Conservation (phyloP, 2,329 filamentous ascomycete species). For the Hypoxylon sp. region DNA sequence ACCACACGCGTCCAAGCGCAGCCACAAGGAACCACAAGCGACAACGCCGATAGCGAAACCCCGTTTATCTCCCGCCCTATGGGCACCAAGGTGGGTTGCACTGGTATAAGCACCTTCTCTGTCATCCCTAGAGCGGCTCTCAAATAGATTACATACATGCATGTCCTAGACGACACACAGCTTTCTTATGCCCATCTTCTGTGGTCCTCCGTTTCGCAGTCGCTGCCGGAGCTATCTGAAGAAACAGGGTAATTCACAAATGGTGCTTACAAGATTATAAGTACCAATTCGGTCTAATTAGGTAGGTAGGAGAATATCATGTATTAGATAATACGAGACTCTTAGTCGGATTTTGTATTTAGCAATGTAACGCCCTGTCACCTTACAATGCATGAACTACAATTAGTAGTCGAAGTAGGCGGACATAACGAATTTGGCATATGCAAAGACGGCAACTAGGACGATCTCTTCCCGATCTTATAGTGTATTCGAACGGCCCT, state of each 20-base stretch:
- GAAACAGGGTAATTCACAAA: slow-evolving; percentile 20
- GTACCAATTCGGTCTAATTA: not conserved
- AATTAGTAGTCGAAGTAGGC: not conserved
- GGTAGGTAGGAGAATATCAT: not conserved
- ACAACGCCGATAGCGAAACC: slow-evolving; percentile 36
- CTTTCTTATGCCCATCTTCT: slow-evolving; percentile 1
- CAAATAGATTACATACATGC: not conserved
- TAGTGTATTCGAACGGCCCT: slow-evolving; percentile 15
- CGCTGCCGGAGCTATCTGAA: slow-evolving; percentile 19
- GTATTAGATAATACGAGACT: slow-evolving; percentile 25
- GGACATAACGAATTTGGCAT: slow-evolving; percentile 3
- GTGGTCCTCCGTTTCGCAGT: not conserved
- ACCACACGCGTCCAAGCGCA: slow-evolving; percentile 27
- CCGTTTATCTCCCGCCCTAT: slow-evolving; percentile 38
- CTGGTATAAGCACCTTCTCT: slow-evolving; percentile 38
- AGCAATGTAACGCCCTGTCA: slow-evolving; percentile 17
- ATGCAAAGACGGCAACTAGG: slow-evolving; percentile 1
- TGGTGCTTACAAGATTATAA: slow-evolving; percentile 1
- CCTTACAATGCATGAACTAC: not conserved
- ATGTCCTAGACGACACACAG: not conserved
- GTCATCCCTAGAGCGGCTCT: slow-evolving; percentile 21
- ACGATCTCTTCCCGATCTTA: slow-evolving; percentile 1
- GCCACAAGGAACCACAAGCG: slow-evolving; percentile 21
- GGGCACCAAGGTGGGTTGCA: slow-evolving; percentile 38
- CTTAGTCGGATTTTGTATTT: slow-evolving; percentile 25